phyloP scores from a whole-genome alignment of 192 early-diverging fungal genomes.

The Coemansia sp. region DNA sequence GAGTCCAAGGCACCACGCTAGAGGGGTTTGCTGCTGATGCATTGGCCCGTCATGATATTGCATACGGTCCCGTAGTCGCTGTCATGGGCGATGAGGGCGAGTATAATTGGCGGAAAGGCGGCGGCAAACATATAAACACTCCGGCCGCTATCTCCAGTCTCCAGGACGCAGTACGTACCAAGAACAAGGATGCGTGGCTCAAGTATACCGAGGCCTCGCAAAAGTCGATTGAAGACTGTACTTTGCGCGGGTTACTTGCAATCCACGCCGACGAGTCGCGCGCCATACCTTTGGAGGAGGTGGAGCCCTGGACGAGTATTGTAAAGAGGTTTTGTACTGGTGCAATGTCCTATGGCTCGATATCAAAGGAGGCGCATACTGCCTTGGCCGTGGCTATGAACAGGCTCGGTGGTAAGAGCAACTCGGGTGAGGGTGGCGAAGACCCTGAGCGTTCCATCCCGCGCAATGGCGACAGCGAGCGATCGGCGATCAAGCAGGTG shows the following conservation, averaged over 20 bases:
- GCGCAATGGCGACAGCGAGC: constrained; percentile 77
- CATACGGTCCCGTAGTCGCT: constrained; percentile 70
- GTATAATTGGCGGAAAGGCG: constrained; percentile 96
- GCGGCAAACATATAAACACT: constrained; percentile 90
- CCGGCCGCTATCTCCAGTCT: constrained; percentile 86
- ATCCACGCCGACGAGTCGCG: constrained; percentile 61
- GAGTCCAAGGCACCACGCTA: constrained; percentile 89
- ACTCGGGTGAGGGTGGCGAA: constrained; percentile 99
- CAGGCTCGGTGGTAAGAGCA: constrained; percentile 93
- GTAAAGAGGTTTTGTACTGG: constrained; percentile 97
- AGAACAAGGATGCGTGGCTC: constrained; percentile 89
- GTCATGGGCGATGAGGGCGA: constrained; percentile 93
- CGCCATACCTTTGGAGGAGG: constrained; percentile 86
- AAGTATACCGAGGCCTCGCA: constrained; percentile 79
- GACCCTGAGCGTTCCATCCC: constrained; percentile 82
- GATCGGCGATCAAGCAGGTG: constrained; percentile 98
- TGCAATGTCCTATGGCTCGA: constrained; percentile 98
- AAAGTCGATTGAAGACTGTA: constrained; percentile 87
- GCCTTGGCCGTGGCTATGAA: constrained; percentile 96
- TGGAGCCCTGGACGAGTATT: constrained; percentile 97
- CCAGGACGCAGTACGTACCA: constrained; percentile 93
- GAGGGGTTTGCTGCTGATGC: constrained; percentile 85
- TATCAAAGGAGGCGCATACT: constrained; percentile 93
- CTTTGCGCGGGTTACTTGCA: constrained; percentile 92
- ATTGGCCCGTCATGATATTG: constrained; percentile 81